Percentiles rank a stretch among this genome's conserved stretches.
These are phyloP conservation scores for Cinchona pubescens DNA, from an alignment of 257 asterid species.

Conservation along the genomic window DNA sequence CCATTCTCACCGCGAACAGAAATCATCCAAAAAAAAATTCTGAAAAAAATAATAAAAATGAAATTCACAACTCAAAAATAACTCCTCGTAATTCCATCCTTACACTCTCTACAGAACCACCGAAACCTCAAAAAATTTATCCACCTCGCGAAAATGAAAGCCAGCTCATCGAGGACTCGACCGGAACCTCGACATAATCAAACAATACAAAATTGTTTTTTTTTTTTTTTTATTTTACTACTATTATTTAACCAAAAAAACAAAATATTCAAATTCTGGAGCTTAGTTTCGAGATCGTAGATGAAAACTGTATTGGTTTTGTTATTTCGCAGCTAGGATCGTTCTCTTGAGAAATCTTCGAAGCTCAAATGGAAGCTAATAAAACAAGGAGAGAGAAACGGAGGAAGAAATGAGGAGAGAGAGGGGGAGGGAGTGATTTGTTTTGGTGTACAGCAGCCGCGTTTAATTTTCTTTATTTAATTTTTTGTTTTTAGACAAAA, in stretches of 20 bases:
- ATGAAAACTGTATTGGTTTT: conserved; percentile 12
- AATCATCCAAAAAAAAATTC: conserved; percentile 49
- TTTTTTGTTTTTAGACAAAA: conserved; percentile 3
- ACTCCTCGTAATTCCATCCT: conserved; percentile 24
- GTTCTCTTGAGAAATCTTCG: conserved; percentile 49
- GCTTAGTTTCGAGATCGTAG: conserved; percentile 28
- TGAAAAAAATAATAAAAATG: conserved; percentile 16
- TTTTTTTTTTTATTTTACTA: no score
- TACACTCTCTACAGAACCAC: conserved; percentile 29
- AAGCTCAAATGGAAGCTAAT: conserved; percentile 58
- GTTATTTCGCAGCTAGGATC: conserved; percentile 44
- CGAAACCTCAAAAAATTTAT: conserved; percentile 31
- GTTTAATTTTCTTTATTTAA: conserved; percentile 36
- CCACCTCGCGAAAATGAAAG: conserved; percentile 28
- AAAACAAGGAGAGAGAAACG: conserved; percentile 30
- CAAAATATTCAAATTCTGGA: conserved; percentile 9
- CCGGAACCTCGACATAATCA: conserved; percentile 44
- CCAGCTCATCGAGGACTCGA: conserved; percentile 22
- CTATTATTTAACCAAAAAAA: conserved; percentile 2
- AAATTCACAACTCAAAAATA: conserved; percentile 6
- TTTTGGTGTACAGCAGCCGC: conserved; percentile 67
- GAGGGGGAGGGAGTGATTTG: conserved; percentile 28
- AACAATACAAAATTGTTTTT: conserved; percentile 29
- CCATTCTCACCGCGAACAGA: conserved; percentile 76
- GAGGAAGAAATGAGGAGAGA: conserved; percentile 3